Evolutionary conservation across 2,329 filamentous ascomycete genomes (phyloP), one percentile per base, ranked within the genome.

Genomic region (Rhynchosporium agropyri): DNA sequence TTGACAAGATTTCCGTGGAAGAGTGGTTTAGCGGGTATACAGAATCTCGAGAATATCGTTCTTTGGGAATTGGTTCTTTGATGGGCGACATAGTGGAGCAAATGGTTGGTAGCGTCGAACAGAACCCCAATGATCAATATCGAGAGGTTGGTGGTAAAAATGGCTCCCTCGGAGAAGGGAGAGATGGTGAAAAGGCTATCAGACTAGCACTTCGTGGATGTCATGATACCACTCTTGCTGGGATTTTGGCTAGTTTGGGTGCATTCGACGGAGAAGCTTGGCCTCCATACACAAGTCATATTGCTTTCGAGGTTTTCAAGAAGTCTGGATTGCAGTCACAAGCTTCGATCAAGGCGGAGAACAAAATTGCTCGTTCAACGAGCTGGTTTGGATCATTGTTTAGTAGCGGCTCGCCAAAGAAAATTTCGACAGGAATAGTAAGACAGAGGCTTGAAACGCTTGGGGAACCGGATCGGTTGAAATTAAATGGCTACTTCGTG

Each of bases 1-100:
- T 95, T 62, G 86, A 90, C 62, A 80, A 81, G 42, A 86, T 97
- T 63, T 86, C 84, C 33, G 87, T 93, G 0, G 93, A 99, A 71
- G 95, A 98, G 77, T 98, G 95, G 95, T 98, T 89, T 75, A 80
- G 84, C 26, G 94, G 95, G 2, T 98, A 96, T 75, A 83, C 83
- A 62, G 93, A 97, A 76, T 92, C 86, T 65, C 78, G 79, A 48
- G 95, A 98, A 76, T 98, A 97, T 77, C 89, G 94, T n/a, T 85
- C 84, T 67, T 81, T 98, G 2, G 95, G 94, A 3, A 95, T 97
- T 66, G 95, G 95, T 33, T 85, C 84, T 10, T 80, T 98, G 9
- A 80, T 97, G 73, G 94, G 92, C 36, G 94, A 98, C 72, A 77
- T 98, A 20, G 88, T 93, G 12, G 82, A 85, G 65, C 83, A 89